phyloP scores from a whole-genome alignment of 805 yeast species.

The Metschnikowia sp. region DNA sequence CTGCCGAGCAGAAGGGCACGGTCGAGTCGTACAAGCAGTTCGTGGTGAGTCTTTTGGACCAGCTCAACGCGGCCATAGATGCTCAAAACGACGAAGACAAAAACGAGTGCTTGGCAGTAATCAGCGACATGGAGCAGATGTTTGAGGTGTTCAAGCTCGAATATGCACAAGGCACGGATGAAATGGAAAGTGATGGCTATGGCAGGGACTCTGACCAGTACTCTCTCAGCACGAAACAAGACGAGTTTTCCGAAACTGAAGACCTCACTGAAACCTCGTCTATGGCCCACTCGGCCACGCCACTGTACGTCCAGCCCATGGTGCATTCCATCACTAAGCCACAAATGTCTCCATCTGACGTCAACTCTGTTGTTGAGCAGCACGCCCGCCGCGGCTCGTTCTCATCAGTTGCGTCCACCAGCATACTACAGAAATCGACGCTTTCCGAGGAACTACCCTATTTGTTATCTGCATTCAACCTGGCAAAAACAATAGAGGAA shows the following conservation, averaged over 20 bases:
- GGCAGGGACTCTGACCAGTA: background rate
- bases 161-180: slow-evolving; percentile 20
- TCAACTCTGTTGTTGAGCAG: slow-evolving; percentile 5
- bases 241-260: slow-evolving; percentile 19
- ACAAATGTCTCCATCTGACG: slow-evolving; percentile 2
- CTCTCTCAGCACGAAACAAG: background rate
- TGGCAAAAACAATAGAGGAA: slow-evolving; percentile 55
- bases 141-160: slow-evolving; percentile 51
- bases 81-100: slow-evolving; percentile 54
- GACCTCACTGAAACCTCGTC: slow-evolving; percentile 29
- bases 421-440: slow-evolving; percentile 47
- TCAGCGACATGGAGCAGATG: slow-evolving; percentile 71
- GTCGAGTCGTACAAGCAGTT: slow-evolving; percentile 52
- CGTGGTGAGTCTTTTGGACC: slow-evolving; percentile 55
- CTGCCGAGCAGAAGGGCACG: slow-evolving; percentile 25
- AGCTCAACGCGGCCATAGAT: slow-evolving; percentile 52
- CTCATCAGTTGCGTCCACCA: slow-evolving; percentile 30
- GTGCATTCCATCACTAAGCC: slow-evolving; percentile 37
- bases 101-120: slow-evolving; percentile 64
- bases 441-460: slow-evolving; percentile 64
- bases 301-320: slow-evolving; percentile 28
- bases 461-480: slow-evolving; percentile 62
- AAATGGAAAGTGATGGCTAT: slow-evolving; percentile 1
- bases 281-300: slow-evolving; percentile 19
- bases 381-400: slow-evolving; percentile 26